phyloP scores from a whole-genome alignment of 1,139 yeast species.

The Ashbya aceris region DNA sequence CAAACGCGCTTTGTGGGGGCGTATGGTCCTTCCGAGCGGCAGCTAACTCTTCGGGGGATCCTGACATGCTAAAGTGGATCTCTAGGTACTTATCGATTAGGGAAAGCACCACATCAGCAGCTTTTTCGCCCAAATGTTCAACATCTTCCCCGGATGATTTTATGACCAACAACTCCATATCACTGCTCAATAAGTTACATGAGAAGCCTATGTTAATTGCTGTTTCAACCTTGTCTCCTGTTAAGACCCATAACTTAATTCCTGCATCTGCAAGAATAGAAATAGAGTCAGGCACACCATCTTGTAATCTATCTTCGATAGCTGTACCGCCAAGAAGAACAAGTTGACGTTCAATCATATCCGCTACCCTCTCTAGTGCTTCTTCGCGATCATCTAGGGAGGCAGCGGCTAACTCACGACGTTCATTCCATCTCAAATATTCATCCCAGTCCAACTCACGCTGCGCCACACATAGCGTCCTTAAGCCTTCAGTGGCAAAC shows the following conservation, averaged over 20 bases:
- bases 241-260: slow-evolving; percentile 90
- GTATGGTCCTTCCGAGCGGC: slow-evolving; percentile 68
- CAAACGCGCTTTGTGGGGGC: slow-evolving; percentile 70
- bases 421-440: slow-evolving; percentile 58
- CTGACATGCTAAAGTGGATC: slow-evolving; percentile 55
- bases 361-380: slow-evolving; percentile 67
- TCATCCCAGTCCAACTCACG: slow-evolving; percentile 54
- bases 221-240: slow-evolving; percentile 97
- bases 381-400: slow-evolving; percentile 72
- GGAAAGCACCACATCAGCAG: slow-evolving; percentile 39
- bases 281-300: slow-evolving; percentile 93
- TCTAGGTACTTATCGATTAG: slow-evolving; percentile 52
- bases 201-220: slow-evolving; percentile 97
- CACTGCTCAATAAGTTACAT: slow-evolving; percentile 77
- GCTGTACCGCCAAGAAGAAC: slow-evolving; percentile 90
- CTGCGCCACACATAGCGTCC: slow-evolving; percentile 89
- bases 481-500: slow-evolving; percentile 92
- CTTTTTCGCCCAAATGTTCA: slow-evolving; percentile 31
- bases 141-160: slow-evolving; percentile 39
- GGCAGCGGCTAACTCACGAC: slow-evolving; percentile 68
- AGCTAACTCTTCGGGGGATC: slow-evolving; percentile 42
- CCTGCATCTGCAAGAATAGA: slow-evolving; percentile 82
- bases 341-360: slow-evolving; percentile 67
- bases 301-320: slow-evolving; percentile 90
- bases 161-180: slow-evolving; percentile 77